Base-by-base conservation (phyloP, 2,329 filamentous ascomycete genomes). In the Aurifilum marmelostoma region DNA sequence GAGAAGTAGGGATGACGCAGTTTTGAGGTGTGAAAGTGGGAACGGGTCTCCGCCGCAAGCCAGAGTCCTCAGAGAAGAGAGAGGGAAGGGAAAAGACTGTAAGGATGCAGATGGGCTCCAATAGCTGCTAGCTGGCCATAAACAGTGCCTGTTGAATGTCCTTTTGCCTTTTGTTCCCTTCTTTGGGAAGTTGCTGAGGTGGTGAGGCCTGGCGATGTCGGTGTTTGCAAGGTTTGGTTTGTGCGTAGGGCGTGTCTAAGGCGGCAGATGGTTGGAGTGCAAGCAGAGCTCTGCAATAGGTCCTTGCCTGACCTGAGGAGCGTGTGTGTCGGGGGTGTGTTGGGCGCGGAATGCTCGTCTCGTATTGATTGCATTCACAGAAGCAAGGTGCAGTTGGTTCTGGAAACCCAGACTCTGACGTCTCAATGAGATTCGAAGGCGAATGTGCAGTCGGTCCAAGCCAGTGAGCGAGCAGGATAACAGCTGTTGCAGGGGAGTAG, bases 141-240 rank as follows among this genome's bases (percentile, higher is more conserved):
- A 39, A 56, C 24, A 32, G 12, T 29, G 27, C 27, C n/a, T 32
- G 24, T 18, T 29, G 24, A 56, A 9, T 63, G 5, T 63, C 41
- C 21, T 29, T 62, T 62, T 18, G 14, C 12, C 18, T 62, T 41
- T 43, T 24, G 16, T 61, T 43, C 18, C 14, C 18, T 47, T 47
- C 18, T 47, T 6, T 47, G 6, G 43, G 8, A 47, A 41, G n/a
- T 50, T 29, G 60, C 37, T 21, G 60, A 4, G 24, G 39, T 14
- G 60, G 24, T 47, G 60, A 43, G 29, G 60, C 3, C 37, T 21
- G 37, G 60, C 41, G 60, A 27, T 47, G 60, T 3, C 7, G 37
- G 60, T 27, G 39, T 63, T 14, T 50, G 39, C 41, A 32, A 27
- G 37, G 61, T 50, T 50, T 63, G 61, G 59, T 32, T 29, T 56